Percentiles rank a stretch among this genome's conserved stretches.
Evolutionary conservation across 1,284 basidiomycete genomes (phyloP).

Genomic region (Bondarzewia mesenterica): DNA sequence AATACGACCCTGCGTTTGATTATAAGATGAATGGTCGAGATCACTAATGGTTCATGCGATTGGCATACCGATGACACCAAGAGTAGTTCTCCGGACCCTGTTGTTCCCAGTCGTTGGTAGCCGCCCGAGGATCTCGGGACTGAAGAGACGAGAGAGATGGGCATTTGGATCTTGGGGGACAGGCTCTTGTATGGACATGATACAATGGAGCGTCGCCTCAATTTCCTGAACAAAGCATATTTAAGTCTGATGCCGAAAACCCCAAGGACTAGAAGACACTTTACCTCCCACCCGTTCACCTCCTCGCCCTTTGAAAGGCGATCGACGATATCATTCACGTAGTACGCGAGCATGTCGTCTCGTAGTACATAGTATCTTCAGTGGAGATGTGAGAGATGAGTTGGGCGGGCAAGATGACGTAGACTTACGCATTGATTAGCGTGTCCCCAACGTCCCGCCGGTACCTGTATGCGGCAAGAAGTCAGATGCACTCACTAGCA

Average conservation of each 20-base stretch:
- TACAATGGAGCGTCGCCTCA: conserved; percentile 78
- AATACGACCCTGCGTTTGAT: conserved; percentile 58
- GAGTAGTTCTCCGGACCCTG: conserved; percentile 63
- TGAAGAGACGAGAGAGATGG: conserved; percentile 63
- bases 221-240: conserved; percentile 45
- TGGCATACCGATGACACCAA: conserved; percentile 58
- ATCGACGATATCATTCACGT: conserved; percentile 52
- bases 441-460: conserved; percentile 86
- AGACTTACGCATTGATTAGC: conserved; percentile 76
- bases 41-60: neutral
- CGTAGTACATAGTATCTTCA: conserved; percentile 81
- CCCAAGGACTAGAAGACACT: conserved; percentile 11
- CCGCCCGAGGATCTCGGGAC: conserved; percentile 55
- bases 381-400: neutral
- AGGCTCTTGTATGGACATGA: conserved; percentile 81
- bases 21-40: neutral
- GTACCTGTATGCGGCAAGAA: conserved; percentile 40
- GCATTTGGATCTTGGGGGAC: conserved; percentile 66
- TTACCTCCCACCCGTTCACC: conserved; percentile 62
- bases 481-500: conserved; percentile 13
- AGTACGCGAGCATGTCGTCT: conserved; percentile 69
- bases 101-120: conserved; percentile 58
- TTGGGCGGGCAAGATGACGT: neutral
- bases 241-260: neutral
- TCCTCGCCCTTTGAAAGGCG: conserved; percentile 34